Conservation (phyloP, 352 stramenopile genomes). For the Elongisporangium prolatum region DNA sequence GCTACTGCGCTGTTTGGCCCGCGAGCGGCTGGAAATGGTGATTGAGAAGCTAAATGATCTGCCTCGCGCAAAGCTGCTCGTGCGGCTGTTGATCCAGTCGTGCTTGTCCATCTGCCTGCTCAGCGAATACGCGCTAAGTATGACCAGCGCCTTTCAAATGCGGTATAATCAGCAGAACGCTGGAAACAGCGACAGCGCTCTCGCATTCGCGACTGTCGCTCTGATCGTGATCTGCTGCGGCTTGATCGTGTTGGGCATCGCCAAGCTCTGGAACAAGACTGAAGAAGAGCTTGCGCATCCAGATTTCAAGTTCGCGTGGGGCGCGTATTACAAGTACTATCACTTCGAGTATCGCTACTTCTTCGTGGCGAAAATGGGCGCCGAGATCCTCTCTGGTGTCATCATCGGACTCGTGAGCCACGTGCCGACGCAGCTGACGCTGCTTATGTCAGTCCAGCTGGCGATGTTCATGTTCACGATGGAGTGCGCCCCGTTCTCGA, state of each 20-base stretch:
- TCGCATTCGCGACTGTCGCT: constrained; percentile 53
- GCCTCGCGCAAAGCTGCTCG: constrained; percentile 59
- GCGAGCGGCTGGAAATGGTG: constrained; percentile 42
- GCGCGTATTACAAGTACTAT: constrained; percentile 83
- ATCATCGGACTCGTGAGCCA: constrained; percentile 73
- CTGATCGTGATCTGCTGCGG: constrained; percentile 66
- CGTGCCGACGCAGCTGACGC: constrained; percentile 66
- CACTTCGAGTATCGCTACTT: constrained; percentile 58
- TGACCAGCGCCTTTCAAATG: constrained; percentile 78
- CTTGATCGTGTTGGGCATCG: constrained; percentile 56
- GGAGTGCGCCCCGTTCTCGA: constrained; percentile 56
- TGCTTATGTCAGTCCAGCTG: constrained; percentile 68
- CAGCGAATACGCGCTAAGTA: constrained; percentile 74
- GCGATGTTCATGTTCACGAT: constrained; percentile 72
- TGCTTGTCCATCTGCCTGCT: constrained; percentile 73
- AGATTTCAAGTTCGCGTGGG: constrained; percentile 78
- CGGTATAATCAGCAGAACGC: constrained; percentile 56
- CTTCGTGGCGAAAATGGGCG: constrained; percentile 75
- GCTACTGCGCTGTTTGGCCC: constrained; percentile 37
- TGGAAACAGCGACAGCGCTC: constrained; percentile 33
- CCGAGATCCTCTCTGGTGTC: constrained; percentile 64
- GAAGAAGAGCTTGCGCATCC: constrained; percentile 46
- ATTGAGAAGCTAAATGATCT: constrained; percentile 62
- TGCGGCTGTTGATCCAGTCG: constrained; percentile 61
- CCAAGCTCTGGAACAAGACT: constrained; percentile 63